Evolutionary conservation across 192 early-diverging fungal genomes (phyloP).

Genomic region (Coemansia sp.): DNA sequence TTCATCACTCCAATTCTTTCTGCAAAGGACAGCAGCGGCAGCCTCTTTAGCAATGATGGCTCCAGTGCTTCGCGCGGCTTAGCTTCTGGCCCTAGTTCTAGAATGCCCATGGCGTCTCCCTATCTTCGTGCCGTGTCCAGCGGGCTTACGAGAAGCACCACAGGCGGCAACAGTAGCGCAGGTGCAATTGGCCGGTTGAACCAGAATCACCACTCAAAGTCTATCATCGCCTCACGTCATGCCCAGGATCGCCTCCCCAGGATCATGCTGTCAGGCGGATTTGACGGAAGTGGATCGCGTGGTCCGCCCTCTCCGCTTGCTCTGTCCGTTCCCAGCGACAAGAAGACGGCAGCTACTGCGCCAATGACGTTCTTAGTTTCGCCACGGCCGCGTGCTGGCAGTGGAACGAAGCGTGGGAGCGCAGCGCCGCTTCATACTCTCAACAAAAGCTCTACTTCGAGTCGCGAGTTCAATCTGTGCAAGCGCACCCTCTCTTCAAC

Average conservation of each 20-base stretch:
- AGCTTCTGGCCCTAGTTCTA: background rate
- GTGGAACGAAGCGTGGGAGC: conserved; percentile 28
- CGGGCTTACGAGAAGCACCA: conserved; percentile 18
- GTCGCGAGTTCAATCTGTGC: conserved; percentile 30
- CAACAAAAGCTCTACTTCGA: conserved; percentile 19
- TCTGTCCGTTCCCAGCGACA: conserved; percentile 19
- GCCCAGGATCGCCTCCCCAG: conserved; percentile 37
- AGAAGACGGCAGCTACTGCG: conserved; percentile 3
- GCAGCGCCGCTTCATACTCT: conserved; percentile 15
- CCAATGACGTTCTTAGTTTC: conserved; percentile 55
- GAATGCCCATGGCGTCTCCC: conserved; percentile 33
- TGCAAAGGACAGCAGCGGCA: background rate
- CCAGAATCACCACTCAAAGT: conserved; percentile 15
- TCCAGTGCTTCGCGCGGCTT: background rate
- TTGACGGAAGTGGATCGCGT: conserved; percentile 16
- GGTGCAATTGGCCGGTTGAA: conserved; percentile 9
- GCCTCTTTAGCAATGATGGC: background rate
- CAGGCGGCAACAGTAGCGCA: conserved; percentile 4
- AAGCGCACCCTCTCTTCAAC: conserved; percentile 42
- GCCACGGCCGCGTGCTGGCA: conserved; percentile 43
- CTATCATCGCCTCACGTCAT: conserved; percentile 18
- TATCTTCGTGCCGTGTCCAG: conserved; percentile 46
- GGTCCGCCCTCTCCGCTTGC: conserved; percentile 29
- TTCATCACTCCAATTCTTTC: conserved; percentile 34
- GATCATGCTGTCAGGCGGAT: conserved; percentile 22